Conservation (phyloP, 2,329 filamentous ascomycete species). For the Monosporascus sp. region DNA sequence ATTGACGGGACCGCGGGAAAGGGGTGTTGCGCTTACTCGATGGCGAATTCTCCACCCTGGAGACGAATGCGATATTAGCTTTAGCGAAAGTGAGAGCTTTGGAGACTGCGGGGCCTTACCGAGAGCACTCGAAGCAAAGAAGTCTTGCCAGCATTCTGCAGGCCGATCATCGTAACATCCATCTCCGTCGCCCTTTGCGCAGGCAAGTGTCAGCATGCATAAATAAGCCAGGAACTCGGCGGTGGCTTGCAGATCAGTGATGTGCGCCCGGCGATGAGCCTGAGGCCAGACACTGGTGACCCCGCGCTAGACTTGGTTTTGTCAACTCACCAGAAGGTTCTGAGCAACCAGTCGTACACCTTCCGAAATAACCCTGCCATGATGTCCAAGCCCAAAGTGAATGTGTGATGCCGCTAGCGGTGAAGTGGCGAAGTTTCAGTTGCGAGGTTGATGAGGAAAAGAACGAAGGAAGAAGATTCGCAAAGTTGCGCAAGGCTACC, state of each 20-base stretch:
- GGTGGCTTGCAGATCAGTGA: constrained; percentile 10
- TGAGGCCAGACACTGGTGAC: constrained; percentile 16
- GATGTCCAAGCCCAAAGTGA: constrained; percentile 25
- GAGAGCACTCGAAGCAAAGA: constrained; percentile 89
- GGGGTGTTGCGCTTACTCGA: constrained; percentile 69
- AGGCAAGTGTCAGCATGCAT: constrained; percentile 14
- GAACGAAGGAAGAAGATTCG: constrained; percentile 21
- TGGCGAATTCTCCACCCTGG: constrained; percentile 95
- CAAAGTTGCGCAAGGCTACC: constrained; percentile 18
- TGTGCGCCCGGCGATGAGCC: constrained; percentile 18
- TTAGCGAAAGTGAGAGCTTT: constrained; percentile 11
- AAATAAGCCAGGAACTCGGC: constrained; percentile 5
- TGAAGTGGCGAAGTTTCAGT: constrained; percentile 5
- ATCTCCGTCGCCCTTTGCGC: constrained; percentile 86
- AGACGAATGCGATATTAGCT: constrained; percentile 7
- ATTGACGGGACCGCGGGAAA: constrained; percentile 4
- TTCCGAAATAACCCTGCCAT: constrained; percentile 92
- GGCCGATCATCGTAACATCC: constrained; percentile 98
- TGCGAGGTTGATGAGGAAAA: constrained; percentile 8
- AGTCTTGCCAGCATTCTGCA: constrained; percentile 98
- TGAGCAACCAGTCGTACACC: constrained; percentile 97
- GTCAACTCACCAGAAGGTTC: constrained; percentile 83
- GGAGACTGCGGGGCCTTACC: constrained; percentile 53
- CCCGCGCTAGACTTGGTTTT: constrained; percentile 20
- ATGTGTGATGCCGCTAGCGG: constrained; percentile 9